A percentile compares a stretch with the other conserved stretches of the same genome.
phyloP scores from a whole-genome alignment of 2,329 filamentous ascomycete species.

The Hypoxylon sp. region DNA sequence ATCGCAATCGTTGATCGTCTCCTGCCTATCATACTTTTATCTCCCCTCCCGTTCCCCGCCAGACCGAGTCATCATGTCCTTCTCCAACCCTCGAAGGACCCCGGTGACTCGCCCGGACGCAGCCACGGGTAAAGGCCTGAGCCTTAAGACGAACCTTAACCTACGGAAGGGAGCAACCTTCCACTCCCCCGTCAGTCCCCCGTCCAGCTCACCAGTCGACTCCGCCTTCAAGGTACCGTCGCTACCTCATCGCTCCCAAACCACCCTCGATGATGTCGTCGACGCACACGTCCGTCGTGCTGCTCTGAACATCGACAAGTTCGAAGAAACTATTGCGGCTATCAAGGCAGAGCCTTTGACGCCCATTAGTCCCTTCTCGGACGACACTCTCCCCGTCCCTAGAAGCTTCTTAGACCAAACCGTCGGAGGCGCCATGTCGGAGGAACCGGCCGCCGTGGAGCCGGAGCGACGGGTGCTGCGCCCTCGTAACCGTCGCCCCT shows the following conservation, averaged over 20 bases:
- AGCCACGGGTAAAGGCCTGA: constrained; percentile 52
- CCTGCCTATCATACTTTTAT: constrained; percentile 28
- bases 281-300: constrained; percentile 74
- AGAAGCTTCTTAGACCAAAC: constrained; percentile 65
- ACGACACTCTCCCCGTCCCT: constrained; percentile 67
- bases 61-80: constrained; percentile 53
- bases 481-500: constrained; percentile 62
- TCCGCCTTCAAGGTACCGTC: constrained; percentile 57
- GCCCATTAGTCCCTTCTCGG: constrained; percentile 55
- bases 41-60: constrained; percentile 38
- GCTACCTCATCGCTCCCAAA: constrained; percentile 72
- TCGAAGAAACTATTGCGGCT: constrained; percentile 68
- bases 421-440: constrained; percentile 57
- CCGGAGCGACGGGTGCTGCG: constrained; percentile 60
- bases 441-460: constrained; percentile 46
- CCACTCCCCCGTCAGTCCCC: constrained; percentile 58
- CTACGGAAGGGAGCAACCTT: constrained; percentile 77
- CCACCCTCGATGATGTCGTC: constrained; percentile 74
- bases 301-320: constrained; percentile 69
- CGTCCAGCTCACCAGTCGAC: constrained; percentile 47
- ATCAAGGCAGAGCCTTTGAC: constrained; percentile 50
- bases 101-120: constrained; percentile 53
- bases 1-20: constrained; percentile 25
- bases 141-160: constrained; percentile 62
- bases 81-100: constrained; percentile 57